A percentile compares a stretch with the other conserved stretches of the same genome.
These are phyloP conservation scores for Bacterosira constricta DNA, from an alignment of 108 stramenopile genomes.

Conservation along the genomic window DNA sequence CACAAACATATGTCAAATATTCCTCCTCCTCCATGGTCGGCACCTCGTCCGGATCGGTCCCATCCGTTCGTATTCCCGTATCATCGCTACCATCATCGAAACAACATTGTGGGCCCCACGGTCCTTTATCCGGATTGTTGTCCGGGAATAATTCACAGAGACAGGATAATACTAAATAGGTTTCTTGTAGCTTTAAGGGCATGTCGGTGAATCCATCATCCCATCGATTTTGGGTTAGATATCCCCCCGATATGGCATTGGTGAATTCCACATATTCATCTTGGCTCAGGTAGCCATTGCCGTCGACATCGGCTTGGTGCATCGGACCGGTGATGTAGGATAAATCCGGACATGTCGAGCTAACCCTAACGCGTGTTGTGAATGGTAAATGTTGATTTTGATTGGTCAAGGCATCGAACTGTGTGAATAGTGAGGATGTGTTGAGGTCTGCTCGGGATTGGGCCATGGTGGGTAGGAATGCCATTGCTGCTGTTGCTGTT, in stretches of 20 bases:
- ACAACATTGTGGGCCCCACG: constrained; percentile 28
- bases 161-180: constrained; percentile 34
- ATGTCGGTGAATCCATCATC: constrained; percentile 19
- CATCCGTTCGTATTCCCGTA: constrained; percentile 34
- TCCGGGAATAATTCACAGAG: constrained; percentile 27
- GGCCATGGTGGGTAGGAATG: no score
- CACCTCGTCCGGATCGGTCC: constrained; percentile 16
- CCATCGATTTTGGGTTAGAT: constrained; percentile 3
- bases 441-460: no score
- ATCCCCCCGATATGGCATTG: constrained; percentile 34
- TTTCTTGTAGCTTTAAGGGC: constrained; percentile 26
- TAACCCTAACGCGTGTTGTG: not conserved
- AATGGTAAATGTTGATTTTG: not conserved
- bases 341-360: constrained; percentile 16
- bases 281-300: constrained; percentile 32
- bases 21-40: constrained; percentile 5
- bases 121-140: not conserved
- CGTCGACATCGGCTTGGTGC: constrained; percentile 26
- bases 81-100: not conserved
- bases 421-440: no score
- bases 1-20: constrained; percentile 42
- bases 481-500: no score
- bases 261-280: constrained; percentile 32
- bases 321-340: constrained; percentile 18
- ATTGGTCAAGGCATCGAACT: no score